A percentile compares a stretch with the other conserved stretches of the same genome.
These are phyloP conservation scores for Nemania abortiva DNA, from an alignment of 2,329 filamentous ascomycete genomes.

Conservation along the genomic window DNA sequence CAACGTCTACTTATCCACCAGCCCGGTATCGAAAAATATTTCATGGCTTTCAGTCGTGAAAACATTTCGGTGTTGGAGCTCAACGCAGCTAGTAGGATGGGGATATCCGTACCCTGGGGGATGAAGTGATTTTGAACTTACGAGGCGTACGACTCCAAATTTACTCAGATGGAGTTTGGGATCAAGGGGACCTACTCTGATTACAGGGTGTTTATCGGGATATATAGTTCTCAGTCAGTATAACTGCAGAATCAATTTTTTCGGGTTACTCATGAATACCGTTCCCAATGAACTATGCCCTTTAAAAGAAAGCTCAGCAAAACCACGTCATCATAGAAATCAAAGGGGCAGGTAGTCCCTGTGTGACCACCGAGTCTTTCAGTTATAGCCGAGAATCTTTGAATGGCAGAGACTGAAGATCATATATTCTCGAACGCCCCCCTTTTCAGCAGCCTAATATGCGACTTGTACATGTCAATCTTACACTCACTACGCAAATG, in stretches of 20 bases:
- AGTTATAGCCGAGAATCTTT: neutral
- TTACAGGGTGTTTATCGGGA: neutral
- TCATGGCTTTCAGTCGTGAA: neutral
- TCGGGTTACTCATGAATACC: neutral
- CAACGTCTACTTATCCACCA: neutral
- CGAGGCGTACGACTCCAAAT: neutral
- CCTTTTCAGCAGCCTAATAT: slow-evolving; percentile 8
- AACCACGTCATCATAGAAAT: neutral
- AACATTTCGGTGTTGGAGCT: neutral
- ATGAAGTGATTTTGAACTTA: neutral
- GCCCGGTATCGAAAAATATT: neutral
- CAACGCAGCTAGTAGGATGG: neutral
- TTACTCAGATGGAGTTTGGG: neutral
- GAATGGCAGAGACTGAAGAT: neutral
- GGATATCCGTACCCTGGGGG: neutral
- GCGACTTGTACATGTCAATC: slow-evolving; percentile 30
- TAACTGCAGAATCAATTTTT: neutral
- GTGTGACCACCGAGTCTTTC: neutral
- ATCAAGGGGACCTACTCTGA: neutral
- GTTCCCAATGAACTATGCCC: neutral
- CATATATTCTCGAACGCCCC: slow-evolving; percentile 11
- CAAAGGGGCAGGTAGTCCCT: too few species aligned
- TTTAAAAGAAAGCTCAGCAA: neutral
- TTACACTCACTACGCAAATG: slow-evolving; percentile 24
- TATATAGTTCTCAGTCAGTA: neutral